Base-by-base conservation (phyloP, 2,329 filamentous ascomycete genomes). In the Didymella pomorum region DNA sequence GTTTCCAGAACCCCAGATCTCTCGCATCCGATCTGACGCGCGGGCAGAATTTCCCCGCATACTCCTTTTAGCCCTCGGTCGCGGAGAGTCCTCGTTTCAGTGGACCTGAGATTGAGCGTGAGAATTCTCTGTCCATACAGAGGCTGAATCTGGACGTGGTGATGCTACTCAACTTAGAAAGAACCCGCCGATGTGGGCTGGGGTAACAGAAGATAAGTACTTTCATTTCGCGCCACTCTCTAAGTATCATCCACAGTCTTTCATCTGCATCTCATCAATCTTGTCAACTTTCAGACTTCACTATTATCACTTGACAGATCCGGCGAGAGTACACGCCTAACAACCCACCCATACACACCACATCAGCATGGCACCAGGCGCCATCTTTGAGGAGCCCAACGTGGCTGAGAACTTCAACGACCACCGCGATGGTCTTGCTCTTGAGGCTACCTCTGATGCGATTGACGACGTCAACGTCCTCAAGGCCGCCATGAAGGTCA, bases 391-490 rank as follows among this genome's bases (percentile, higher is more conserved):
- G 65, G 71, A 71, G 47, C 78, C 80, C 52, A 79, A 78, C 66
- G 66, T 79, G 56, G 71, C 74, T 23, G 76, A 80, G 64, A 70
- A 75, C 69, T 79, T 81, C 72, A 76, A 79, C 71, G 77, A 81
- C 72, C 78, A 81, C 68, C 81, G 80, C 53, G 83, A 87, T 71
- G 85, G 84, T 43, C 80, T 82, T 31, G 84, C 84, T 20, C 81
- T 87, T 28, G 85, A 87, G 70, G 81, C 82, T 3, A 80, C 83
- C 11, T 86, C 84, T 9, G 86, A 87, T 67, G 79, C 83, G 65
- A 83, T 88, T 65, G 85, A 87, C 69, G 77, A 80, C 21, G 83
- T 87, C 72, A 87, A 88, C 68, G 79, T 87, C 52, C 79, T 86
- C 66, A 87, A 86, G 68, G 82, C 81, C 52, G 79, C 80, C 52